Conservation (phyloP, 116 monocot species). For the Dioscorea cayenensis region DNA sequence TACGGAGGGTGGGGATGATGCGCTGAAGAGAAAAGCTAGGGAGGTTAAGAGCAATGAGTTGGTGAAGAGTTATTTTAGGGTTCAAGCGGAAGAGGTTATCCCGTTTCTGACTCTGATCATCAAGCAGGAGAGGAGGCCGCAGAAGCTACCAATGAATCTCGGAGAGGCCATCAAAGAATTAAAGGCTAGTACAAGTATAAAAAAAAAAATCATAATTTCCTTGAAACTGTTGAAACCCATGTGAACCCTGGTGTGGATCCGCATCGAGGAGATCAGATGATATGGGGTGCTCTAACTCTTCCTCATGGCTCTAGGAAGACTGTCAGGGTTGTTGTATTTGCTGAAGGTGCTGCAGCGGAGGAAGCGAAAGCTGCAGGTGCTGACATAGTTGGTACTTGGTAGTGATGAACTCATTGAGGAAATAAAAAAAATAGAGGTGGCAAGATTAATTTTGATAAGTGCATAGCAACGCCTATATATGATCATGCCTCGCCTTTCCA, state of each 20-base stretch:
- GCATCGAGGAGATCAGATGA: constrained; percentile 87
- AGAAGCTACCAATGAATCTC: constrained; percentile 56
- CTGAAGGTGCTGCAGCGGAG: constrained; percentile 87
- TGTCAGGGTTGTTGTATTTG: constrained; percentile 96
- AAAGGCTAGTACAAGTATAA: constrained; percentile 74
- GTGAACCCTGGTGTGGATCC: constrained; percentile 82
- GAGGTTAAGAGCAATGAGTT: constrained; percentile 44
- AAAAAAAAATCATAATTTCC: constrained; percentile 50
- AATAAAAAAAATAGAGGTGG: constrained; percentile 84
- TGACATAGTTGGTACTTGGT: constrained; percentile 89
- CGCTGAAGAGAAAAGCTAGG: constrained; percentile 53
- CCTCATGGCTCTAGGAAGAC: constrained; percentile 96
- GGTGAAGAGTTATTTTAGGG: constrained; percentile 28
- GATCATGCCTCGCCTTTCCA: constrained; percentile 88
- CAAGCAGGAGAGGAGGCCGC: constrained; percentile 44
- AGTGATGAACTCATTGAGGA: constrained; percentile 89
- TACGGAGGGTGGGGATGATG: constrained; percentile 21
- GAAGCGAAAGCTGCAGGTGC: constrained; percentile 92
- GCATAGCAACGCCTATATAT: constrained; percentile 79
- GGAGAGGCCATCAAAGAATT: constrained; percentile 63
- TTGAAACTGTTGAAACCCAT: constrained; percentile 91
- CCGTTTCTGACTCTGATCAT: constrained; percentile 73
- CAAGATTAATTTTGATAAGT: constrained; percentile 93
- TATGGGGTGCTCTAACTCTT: constrained; percentile 82
- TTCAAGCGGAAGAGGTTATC: constrained; percentile 61